Evolutionary conservation across 2,329 filamentous ascomycete species (phyloP), one percentile per base, ranked within the genome.

Genomic region (Cordyceps cateniannulata): DNA sequence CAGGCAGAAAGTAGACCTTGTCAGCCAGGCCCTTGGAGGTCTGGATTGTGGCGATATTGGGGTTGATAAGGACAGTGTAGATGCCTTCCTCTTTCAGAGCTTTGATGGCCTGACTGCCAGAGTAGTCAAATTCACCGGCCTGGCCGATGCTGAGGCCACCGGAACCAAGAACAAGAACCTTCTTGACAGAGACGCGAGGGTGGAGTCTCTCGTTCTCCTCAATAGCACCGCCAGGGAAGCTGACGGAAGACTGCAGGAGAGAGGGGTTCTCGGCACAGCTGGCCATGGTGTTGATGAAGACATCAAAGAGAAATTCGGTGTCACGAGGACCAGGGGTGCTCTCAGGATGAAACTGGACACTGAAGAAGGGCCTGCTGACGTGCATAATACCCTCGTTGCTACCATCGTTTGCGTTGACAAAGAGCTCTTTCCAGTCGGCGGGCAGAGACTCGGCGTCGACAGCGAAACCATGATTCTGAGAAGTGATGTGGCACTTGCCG

Each of bases 271-370:
- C 76, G 52, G 92, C 80, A 62, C 89, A 89, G 68, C 88, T 83
- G 70, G 84, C 79, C 66, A 98, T 90, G 22, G 92, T 89, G 76
- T 88, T 79, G 71, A 99, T 90, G 79, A 99, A 99, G 65, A 98
- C 91, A 74, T 99, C 93, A 66, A 99, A 99, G 27, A 99, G 82
- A 72, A 90, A 97, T 74, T 99, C 95, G 29, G 95, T 99, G 72
- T 99, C 95, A 40, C 91, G 85, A 56, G 95, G 95, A 62, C 95
- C 95, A 3, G 95, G 95, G 1, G 92, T 96, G 79, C 93, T 96
- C 76, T 99, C 95, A 0, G 95, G 95, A 72, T 99, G 95, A 79
- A 99, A 99, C 73, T 99, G 95, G n/a, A 98, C 95, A 80, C 92
- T 97, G 82, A 99, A 99, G 79, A 93, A 96, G 56, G 95, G 95